Base-by-base conservation (phyloP, 345 rosid species). In the Punica granatum region DNA sequence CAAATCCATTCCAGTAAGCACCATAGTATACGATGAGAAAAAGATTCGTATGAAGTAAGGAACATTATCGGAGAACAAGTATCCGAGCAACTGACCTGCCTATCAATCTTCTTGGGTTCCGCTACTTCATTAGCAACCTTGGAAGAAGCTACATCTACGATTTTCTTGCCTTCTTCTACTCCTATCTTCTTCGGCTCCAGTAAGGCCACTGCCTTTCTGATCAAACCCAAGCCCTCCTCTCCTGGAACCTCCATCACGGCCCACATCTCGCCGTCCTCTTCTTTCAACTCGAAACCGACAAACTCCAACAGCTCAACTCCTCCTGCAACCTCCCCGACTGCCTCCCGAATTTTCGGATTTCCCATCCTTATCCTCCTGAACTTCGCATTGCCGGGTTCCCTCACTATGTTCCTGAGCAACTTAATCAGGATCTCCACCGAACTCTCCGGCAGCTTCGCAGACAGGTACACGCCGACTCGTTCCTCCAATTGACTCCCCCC, bases 281-380 rank as follows among this genome's bases (percentile, higher is more conserved):
- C 94, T 73, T 70, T 88, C 82, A 88, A 75, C 64, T 70, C 65
- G 64, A 92, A 92, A 15, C 97, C 98, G 51, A 83, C 82, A 69
- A 73, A 41, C 78, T 88, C 92, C 78, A 92, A 84, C 73, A 90
- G 65, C 77, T 88, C 97, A 64, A 90, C 66, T 53, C 92, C 96
- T 69, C 97, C 98, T 0, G 82, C 71, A 69, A 88, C 90, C 64
- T 92, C 93, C 51, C 85, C 86, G 30, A 92, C 63, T 0, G 90
- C 93, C 75, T 92, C 96, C 74, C 85, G 81, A 33, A 92, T 88
- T 94, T 87, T 90, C 0, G 88, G 85, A 76, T 92, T 92, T 0
- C 89, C 79, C 97, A 90, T 77, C 63, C 97, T 72, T 74, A 92
- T 71, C 80, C 70, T 88, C 86, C 98, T 80, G 72, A 90, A 92